phyloP scores from a whole-genome alignment of 2,329 filamentous ascomycete genomes.

The Chaetomiaceae sp. region DNA sequence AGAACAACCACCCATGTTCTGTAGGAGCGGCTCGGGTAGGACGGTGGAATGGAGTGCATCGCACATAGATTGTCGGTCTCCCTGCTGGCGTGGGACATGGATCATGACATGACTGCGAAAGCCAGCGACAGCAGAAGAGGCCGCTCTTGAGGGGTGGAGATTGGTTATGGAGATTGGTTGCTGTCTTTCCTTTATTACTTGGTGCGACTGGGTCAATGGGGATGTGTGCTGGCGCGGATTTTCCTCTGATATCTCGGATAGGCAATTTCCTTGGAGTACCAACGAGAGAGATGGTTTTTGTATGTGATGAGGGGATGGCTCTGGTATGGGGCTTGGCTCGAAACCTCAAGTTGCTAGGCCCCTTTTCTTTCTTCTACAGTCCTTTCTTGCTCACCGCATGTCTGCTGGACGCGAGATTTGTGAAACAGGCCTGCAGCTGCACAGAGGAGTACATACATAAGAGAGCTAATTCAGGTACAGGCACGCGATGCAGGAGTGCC shows the following conservation, averaged over 20 bases:
- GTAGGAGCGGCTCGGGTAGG: conserved; percentile 15
- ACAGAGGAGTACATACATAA: no score
- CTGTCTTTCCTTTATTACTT: conserved; percentile 13
- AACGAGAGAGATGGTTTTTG: neutral
- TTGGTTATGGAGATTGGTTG: no score
- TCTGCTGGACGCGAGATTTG: no score
- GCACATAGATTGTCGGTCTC: conserved; percentile 14
- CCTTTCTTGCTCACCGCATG: no score
- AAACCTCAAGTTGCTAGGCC: no score
- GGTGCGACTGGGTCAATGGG: conserved; percentile 6
- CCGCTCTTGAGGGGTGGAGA: conserved; percentile 9
- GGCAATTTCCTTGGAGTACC: conserved; percentile 10
- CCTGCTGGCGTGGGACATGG: conserved; percentile 27
- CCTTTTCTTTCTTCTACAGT: no score
- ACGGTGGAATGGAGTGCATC: conserved; percentile 4
- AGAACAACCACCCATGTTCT: conserved; percentile 23
- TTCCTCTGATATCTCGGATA: conserved; percentile 12
- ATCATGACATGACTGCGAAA: conserved; percentile 23
- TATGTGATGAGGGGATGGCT: neutral
- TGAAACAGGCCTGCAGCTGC: no score
- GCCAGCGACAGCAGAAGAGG: conserved; percentile 21
- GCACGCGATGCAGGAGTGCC: no score
- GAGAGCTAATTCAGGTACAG: no score
- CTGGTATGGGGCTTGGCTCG: neutral
- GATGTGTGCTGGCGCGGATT: conserved; percentile 17